Base-by-base conservation (phyloP, 2,329 filamentous ascomycete genomes). In the Verticillium dahliae region DNA sequence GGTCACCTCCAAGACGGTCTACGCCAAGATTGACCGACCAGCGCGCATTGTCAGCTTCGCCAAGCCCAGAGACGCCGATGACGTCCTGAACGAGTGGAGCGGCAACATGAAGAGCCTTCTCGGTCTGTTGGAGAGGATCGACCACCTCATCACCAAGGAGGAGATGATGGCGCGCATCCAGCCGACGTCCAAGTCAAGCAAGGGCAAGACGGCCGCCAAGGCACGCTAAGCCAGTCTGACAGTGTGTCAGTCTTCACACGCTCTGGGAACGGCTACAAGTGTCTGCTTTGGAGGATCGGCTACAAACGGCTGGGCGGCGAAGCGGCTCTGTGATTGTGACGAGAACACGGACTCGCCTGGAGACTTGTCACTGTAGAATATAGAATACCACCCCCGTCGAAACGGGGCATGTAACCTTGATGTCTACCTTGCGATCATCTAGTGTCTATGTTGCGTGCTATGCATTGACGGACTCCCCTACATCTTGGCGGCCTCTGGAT, bases 111-210 rank as follows among this genome's bases (percentile, higher is more conserved):
- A 95, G 88, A 93, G 89, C 72, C 78, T 97, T 69, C 78, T 97
- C 67, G 92, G 91, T 11, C 78, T 94, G 61, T 73, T 97, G 72
- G 92, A 97, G 82, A 85, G 92, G 65, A 96, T 99, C 64, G 95
- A 99, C 73, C 95, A 99, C 76, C 82, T 99, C 70, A 99, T 99
- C 72, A 99, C 96, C 61, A 98, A 98, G 83, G 95, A 99, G 79
- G 95, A 99, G 83, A 99, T 99, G 95, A 99, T 99, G 95, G 95
- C 95, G 50, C 85, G 93, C 63, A 98, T 99, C 70, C 89, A 95
- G 75, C 91, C 91, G 6, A 78, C 76, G 58, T 61, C 63, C 18
- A 66, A 66, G 56, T 60, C 38, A 6, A 69, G 69, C 61, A 76
- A 76, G 68, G 68, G 71, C 39, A 76, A 79, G 70, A 71, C 71